Evolutionary conservation across 2,329 filamentous ascomycete genomes (phyloP).

Genomic region (Clonostachys chloroleuca): DNA sequence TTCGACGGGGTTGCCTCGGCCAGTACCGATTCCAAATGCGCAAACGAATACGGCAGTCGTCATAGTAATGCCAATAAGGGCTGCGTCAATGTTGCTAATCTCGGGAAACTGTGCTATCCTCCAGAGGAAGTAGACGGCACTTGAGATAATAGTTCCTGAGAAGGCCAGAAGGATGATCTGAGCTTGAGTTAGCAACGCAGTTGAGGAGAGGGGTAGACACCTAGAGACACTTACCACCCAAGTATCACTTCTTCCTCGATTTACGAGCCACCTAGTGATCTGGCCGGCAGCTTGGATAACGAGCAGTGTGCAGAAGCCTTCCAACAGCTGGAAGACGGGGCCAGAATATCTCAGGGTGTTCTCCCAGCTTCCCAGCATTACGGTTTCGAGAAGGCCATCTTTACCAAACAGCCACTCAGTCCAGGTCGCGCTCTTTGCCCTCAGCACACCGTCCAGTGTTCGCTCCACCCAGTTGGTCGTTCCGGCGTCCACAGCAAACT

Average conservation of each 20-base stretch:
- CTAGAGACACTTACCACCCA: constrained; percentile 72
- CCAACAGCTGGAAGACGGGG: constrained; percentile 87
- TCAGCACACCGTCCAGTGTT: constrained; percentile 65
- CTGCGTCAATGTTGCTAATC: constrained; percentile 87
- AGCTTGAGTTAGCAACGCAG: constrained; percentile 21
- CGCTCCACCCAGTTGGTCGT: constrained; percentile 75
- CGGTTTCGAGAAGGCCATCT: constrained; percentile 73
- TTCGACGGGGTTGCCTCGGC: constrained; percentile 90
- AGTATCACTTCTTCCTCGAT: constrained; percentile 86
- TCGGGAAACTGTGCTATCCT: constrained; percentile 90
- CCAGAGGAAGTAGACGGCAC: constrained; percentile 94
- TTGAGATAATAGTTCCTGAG: constrained; percentile 88
- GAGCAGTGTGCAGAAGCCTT: constrained; percentile 93
- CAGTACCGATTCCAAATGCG: constrained; percentile 89
- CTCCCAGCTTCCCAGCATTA: constrained; percentile 85
- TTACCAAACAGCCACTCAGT: constrained; percentile 86
- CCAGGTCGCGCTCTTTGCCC: constrained; percentile 60
- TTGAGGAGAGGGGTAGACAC: not conserved
- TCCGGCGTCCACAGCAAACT: constrained; percentile 88
- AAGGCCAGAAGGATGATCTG: constrained; percentile 84
- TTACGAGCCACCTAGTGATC: constrained; percentile 92
- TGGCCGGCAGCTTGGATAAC: constrained; percentile 95
- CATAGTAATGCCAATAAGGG: constrained; percentile 86
- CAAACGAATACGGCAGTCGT: constrained; percentile 91
- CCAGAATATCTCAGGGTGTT: constrained; percentile 84